Base-by-base conservation (phyloP, 2,329 filamentous ascomycete genomes). In the Thielaviopsis ethacetica region DNA sequence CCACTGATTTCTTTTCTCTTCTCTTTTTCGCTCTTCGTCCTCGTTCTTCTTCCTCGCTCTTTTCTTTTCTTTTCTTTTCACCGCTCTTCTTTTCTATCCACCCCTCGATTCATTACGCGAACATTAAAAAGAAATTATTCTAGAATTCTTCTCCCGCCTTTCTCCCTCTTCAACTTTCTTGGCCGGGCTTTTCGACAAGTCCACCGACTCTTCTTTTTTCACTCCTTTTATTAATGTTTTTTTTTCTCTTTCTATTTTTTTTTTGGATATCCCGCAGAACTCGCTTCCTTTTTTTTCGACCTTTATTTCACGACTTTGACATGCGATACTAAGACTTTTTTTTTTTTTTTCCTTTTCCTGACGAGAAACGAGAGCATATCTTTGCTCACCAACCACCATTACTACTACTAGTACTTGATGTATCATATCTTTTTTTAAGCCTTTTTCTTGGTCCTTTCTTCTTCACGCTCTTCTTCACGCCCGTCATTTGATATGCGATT, bases 1-100 rank as follows among this genome's bases (percentile, higher is more conserved):
- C 66, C 70, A 73, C 56, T 63, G 41, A 56, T 41, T 24, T 27
- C 4, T 15, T 24, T 5, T 24, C 6, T n/a, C n/a, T n/a, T n/a
- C n/a, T 44, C 10, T 17, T 10, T 7, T 13, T 2, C 15, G 17
- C 13, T 47, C 5, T 55, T 30, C n/a, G n/a, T n/a, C n/a, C n/a
- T n/a, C n/a, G n/a, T n/a, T n/a, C n/a, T n/a, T 44, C 10, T 17
- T 10, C 10, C 19, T 2, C 15, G 17, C 13, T 47, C 5, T 55
- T 30, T 34, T 15, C 30, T 9, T 24, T 53, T 27, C 26, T 47
- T 47, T 52, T 56, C 21, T 19, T 53, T 30, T 15, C 38, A 6
- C 56, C 15, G 24, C 34, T 19, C 30, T n/a, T 7, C 38, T 44
- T 44, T 26, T 26, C 24, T 26, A 26, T 6, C 6, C 24, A 26